phyloP scores from a whole-genome alignment of 371 early-diverging fungal genomes.

The Mortierella sp. region DNA sequence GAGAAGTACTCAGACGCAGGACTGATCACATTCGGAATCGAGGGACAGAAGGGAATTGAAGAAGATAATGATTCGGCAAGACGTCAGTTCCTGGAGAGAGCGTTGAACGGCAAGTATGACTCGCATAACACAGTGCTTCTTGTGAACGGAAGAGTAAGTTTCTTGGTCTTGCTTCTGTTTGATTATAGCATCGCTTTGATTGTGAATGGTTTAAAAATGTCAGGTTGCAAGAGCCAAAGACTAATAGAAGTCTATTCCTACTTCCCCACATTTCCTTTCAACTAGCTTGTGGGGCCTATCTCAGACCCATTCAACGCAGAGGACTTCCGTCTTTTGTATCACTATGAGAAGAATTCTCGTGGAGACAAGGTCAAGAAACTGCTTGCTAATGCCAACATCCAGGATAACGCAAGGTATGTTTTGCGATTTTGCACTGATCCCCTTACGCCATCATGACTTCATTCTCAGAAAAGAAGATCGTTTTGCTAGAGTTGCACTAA shows the following conservation, averaged over 20 bases:
- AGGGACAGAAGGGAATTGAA: constrained; percentile 31
- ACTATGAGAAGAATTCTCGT: constrained; percentile 58
- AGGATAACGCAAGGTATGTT: constrained; percentile 15
- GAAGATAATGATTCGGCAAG: constrained; percentile 12
- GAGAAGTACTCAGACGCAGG: constrained; percentile 27
- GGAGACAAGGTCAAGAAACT: constrained; percentile 51
- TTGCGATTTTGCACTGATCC: too few relatives aligned
- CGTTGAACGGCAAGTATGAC: too few relatives aligned
- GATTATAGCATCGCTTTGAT: too few relatives aligned
- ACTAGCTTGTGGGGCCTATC: constrained; percentile 66
- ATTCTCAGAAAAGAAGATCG: neutral
- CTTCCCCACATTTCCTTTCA: neutral
- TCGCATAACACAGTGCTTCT: constrained; percentile 26
- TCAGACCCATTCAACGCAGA: constrained; percentile 53
- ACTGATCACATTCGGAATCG: constrained; percentile 18
- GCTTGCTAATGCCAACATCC: constrained; percentile 27
- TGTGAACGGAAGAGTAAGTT: constrained; percentile 65
- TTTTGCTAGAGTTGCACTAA: too few relatives aligned
- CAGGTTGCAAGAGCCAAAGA: neutral
- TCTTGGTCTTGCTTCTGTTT: constrained; percentile 5
- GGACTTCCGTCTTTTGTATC: constrained; percentile 61
- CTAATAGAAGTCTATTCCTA: too few relatives aligned
- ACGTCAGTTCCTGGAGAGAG: constrained; percentile 23
- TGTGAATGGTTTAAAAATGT: too few relatives aligned
- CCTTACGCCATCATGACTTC: too few relatives aligned